Percentiles rank a stretch among this genome's conserved stretches.
phyloP scores from a whole-genome alignment of 2,329 filamentous ascomycete species.

The Periconia digitata region DNA sequence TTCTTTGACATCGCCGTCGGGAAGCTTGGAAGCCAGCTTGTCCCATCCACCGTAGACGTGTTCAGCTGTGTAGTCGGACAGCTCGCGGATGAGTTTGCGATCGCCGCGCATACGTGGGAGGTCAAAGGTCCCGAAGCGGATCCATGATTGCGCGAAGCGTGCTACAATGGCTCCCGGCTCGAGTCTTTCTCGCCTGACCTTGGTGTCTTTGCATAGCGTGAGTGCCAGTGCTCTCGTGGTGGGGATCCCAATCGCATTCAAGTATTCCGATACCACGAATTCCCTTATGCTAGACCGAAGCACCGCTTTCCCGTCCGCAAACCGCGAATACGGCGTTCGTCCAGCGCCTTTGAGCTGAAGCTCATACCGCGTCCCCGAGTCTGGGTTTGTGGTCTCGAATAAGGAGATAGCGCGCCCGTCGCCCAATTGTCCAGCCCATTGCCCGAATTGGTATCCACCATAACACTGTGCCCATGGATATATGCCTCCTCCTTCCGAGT shows the following conservation, averaged over 20 bases:
- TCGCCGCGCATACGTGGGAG: conserved; percentile 83
- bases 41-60: conserved; percentile 89
- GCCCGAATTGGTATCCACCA: conserved; percentile 71
- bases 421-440: conserved; percentile 94
- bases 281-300: conserved; percentile 90
- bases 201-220: conserved; percentile 57
- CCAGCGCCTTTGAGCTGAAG: conserved; percentile 94
- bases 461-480: conserved; percentile 99
- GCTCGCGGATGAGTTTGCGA: conserved; percentile 67
- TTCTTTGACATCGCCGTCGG: conserved; percentile 53
- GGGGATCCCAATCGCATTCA: conserved; percentile 83
- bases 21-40: conserved; percentile 65
- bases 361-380: conserved; percentile 75
- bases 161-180: conserved; percentile 93
- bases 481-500: conserved; percentile 55
- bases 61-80: conserved; percentile 83
- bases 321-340: conserved; percentile 89
- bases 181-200: conserved; percentile 74
- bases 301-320: conserved; percentile 94
- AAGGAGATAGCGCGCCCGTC: conserved; percentile 93
- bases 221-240: conserved; percentile 84
- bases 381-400: conserved; percentile 81
- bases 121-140: conserved; percentile 94
- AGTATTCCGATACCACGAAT: conserved; percentile 86
- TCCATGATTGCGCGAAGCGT: conserved; percentile 87